Conservation (phyloP, 2,329 filamentous ascomycete species). For the Neonectria sp. region DNA sequence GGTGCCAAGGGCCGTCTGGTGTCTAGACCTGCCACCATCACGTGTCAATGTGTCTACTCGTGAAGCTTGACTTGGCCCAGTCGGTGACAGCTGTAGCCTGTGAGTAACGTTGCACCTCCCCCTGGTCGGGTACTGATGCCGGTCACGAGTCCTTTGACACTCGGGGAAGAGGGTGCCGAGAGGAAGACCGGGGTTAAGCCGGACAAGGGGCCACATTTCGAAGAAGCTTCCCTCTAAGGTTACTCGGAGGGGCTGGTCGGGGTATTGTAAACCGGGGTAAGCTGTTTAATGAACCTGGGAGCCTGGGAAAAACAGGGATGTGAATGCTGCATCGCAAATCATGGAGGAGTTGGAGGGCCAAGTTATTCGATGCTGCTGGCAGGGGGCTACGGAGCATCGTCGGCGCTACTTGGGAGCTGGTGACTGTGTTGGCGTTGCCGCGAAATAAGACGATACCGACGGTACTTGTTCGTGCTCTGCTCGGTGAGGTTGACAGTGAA, state of each 20-base stretch:
- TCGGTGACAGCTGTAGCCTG: neutral
- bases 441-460: constrained; percentile 13
- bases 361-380: constrained; percentile 15
- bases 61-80: neutral
- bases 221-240: constrained; percentile 27
- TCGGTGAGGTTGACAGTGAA: neutral
- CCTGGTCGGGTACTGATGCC: neutral
- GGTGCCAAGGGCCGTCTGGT: constrained; percentile 1
- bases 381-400: constrained; percentile 31
- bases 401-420: constrained; percentile 31
- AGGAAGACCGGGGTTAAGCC: neutral
- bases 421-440: neutral
- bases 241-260: constrained; percentile 22
- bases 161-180: constrained; percentile 22
- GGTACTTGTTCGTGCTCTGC: neutral
- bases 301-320: constrained; percentile 10
- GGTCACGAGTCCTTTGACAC: constrained; percentile 16
- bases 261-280: constrained; percentile 10
- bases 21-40: neutral
- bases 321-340: constrained; percentile 23
- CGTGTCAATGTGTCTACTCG: neutral
- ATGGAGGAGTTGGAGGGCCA: constrained; percentile 9
- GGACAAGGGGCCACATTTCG: constrained; percentile 2
- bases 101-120: constrained; percentile 19
- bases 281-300: neutral